Evolutionary conservation across 306 rosid species (phyloP).

Genomic region (Pterocarpus santalinus): DNA sequence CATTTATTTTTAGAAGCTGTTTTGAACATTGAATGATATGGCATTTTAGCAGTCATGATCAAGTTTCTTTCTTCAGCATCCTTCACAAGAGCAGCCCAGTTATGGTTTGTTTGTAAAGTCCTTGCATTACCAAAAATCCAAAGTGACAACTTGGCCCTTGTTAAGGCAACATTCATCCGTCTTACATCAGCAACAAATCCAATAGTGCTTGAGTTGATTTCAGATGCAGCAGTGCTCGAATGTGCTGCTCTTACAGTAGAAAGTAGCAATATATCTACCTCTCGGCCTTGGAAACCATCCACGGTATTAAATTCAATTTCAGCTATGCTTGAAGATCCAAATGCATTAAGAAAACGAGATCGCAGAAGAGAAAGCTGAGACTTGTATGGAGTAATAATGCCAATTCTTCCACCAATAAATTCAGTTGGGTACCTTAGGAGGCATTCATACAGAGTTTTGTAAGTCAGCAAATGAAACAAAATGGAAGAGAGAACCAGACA

Average conservation of each 20-base stretch:
- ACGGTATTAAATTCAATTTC: constrained; percentile 89
- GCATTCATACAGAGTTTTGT: constrained; percentile 38
- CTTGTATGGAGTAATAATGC: constrained; percentile 93
- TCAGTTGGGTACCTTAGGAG: constrained; percentile 78
- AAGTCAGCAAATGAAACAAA: constrained; percentile 40
- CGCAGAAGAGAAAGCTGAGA: constrained; percentile 84
- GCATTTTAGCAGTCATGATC: constrained; percentile 64
- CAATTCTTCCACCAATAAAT: constrained; percentile 81
- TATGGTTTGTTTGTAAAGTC: constrained; percentile 81
- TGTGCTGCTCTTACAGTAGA: constrained; percentile 94
- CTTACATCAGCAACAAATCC: constrained; percentile 98
- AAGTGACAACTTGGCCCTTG: constrained; percentile 90
- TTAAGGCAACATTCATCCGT: constrained; percentile 99
- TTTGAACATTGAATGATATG: constrained; percentile 70
- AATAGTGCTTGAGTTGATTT: constrained; percentile 66
- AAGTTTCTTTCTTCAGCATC: constrained; percentile 84
- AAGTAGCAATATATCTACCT: constrained; percentile 89
- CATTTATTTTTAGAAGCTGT: constrained; percentile 46
- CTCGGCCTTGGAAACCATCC: constrained; percentile 99
- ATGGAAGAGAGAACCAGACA: constrained; percentile 8
- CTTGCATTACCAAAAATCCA: constrained; percentile 94
- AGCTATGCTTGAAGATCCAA: constrained; percentile 72
- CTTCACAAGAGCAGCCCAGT: constrained; percentile 90
- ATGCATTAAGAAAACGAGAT: constrained; percentile 76
- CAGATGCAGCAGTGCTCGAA: constrained; percentile 52